Evolutionary conservation across 2,329 filamentous ascomycete species (phyloP), one percentile per base, ranked within the genome.

Genomic region (Arthroderma uncinatum): DNA sequence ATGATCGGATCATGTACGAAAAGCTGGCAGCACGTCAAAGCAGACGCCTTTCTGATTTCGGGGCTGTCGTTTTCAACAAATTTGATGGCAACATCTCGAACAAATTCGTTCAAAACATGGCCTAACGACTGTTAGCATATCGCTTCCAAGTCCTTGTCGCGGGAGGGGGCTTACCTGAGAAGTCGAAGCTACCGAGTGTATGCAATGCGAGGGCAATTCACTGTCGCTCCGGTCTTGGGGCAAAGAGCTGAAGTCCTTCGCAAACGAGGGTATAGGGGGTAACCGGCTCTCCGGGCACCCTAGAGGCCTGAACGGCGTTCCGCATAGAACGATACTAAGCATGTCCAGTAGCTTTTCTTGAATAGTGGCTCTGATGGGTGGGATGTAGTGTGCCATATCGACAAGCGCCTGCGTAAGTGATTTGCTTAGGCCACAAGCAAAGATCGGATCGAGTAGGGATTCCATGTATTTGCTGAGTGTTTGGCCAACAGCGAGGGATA

Each of bases 391-490:
- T 28, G 93, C 93, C 88, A 98, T 96, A 67, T 98, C 94, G 21
- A 97, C 91, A 56, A 98, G 78, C 2, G 94, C 94, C 69, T 97
- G 91, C 0, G 92, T 96, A 23, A 98, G 80, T 63, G 94, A 93
- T 57, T 92, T 87, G 37, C 90, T 96, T 55, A 98, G 78, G 53
- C 95, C 93, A 68, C 93, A 98, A 14, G 89, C 91, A 71, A 98
- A 98, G 59, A 98, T 96, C 9, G 94, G 91, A 64, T 96, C 92
- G 8, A 98, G 80, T 28, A 98, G 76, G 10, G 91, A 88, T 68
- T 96, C 91, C 84, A 98, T 96, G 69, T 97, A 96, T 73, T 97
- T 98, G 79, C 89, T 97, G 55, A 98, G 78, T 0, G 92, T 93
- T 74, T 98, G 93, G 0, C 93, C 93, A 30, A 97, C 93, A 2